Conservation (phyloP, 306 rosid species). For the Coriaria nepalensis region DNA sequence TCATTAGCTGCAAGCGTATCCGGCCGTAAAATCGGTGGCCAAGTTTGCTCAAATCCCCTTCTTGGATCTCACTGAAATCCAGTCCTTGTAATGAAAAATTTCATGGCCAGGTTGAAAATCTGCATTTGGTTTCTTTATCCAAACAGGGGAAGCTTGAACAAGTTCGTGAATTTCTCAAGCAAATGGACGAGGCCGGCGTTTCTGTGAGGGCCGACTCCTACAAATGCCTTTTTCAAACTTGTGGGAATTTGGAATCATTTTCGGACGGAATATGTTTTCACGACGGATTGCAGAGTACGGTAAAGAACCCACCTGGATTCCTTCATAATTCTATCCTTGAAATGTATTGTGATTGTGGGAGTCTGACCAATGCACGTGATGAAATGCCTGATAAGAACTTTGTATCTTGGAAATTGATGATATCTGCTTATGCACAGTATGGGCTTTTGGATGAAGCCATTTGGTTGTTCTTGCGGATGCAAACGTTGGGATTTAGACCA, state of each 20-base stretch:
- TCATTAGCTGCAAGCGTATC: constrained; percentile 7
- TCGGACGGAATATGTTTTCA: constrained; percentile 32
- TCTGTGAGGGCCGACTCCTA: constrained; percentile 26
- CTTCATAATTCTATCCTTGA: constrained; percentile 29
- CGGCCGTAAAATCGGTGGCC: constrained; percentile 15
- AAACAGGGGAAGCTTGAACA: constrained; percentile 35
- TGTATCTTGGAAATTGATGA: constrained; percentile 29
- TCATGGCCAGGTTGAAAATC: constrained; percentile 36
- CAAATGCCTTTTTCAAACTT: constrained; percentile 30
- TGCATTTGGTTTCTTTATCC: constrained; percentile 40
- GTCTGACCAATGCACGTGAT: constrained; percentile 32
- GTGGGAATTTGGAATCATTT: constrained; percentile 27
- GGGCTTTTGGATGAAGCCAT: constrained; percentile 27
- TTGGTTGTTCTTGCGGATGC: constrained; percentile 25
- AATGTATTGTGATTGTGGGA: constrained; percentile 43
- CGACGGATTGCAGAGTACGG: constrained; percentile 19
- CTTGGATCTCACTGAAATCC: constrained; percentile 37
- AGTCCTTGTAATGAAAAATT: constrained; percentile 6
- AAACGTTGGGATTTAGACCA: constrained; percentile 24
- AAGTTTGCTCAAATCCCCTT: constrained; percentile 39
- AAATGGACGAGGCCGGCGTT: constrained; percentile 30
- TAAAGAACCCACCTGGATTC: constrained; percentile 18
- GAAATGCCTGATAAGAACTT: constrained; percentile 31
- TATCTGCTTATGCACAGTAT: constrained; percentile 33
- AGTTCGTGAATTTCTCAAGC: constrained; percentile 34